Base-by-base conservation (phyloP, 331 rosid genomes). In the Pyrus hybrid region DNA sequence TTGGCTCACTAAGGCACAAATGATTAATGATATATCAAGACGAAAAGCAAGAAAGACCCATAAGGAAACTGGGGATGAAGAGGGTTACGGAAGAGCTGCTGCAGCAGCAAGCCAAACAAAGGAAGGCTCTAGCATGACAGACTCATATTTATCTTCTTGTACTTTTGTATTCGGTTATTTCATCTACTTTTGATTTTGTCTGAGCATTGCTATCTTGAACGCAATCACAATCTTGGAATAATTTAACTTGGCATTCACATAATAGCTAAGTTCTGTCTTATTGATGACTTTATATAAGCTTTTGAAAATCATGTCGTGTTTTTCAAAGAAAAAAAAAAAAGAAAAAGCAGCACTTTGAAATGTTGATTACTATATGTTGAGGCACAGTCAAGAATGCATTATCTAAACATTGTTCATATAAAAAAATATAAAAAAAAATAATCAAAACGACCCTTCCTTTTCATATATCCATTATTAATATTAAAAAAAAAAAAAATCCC, bases 61-160 rank as follows among this genome's bases (percentile, higher is more conserved):
- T 87, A 82, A 87, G 67, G 81, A 90, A 89, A 84, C 88, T 86
- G n/a, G 98, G 89, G 93, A 78, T 93, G 73, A 82, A 83, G 82
- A 89, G 91, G 76, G 94, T 89, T 63, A 87, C 95, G 58, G 89
- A 89, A 73, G 89, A 93, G 68, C 84, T 93, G 7, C 78, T 91
- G 75, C 80, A 25, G 77, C 91, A 86, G 75, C 91, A 86, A 71
- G 91, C 91, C 63, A 80, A 70, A 54, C 87, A 75, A 74, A 85
- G 63, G 64, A 87, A 89, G 63, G 65, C 88, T 68, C 75, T 80
- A 47, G 83, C 87, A 43, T 90, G 80, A 92, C 13, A 71, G 23
- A 33, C 35, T 7, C 67, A 41, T 35, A 28, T 43, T 77, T 80
- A 74, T 61, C 17, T 21, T 63, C 45, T 43, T 62, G 33, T 60